Base-by-base conservation (phyloP, 805 yeast species). In the Ogataea nonfermentans region DNA sequence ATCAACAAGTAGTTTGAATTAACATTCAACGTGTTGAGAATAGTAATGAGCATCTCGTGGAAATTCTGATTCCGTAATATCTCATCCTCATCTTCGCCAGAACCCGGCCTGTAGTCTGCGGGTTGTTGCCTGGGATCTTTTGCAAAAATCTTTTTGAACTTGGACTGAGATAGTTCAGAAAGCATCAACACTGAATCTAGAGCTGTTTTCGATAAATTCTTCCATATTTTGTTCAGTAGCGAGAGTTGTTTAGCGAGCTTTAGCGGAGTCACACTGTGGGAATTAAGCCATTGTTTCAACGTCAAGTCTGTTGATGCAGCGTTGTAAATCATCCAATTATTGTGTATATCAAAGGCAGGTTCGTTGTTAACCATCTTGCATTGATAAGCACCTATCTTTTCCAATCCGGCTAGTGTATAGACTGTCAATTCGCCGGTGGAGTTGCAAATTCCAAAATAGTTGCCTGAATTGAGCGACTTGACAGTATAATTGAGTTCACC, bases 181-280 rank as follows among this genome's bases (percentile, higher is more conserved):
- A 79, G 50, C 47, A 57, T 40, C 15, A 55, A 23, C 15, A 59
- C 31, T 2, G 62, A 55, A 41, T 59, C 84, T 12, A 78, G 56
- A 0, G 84, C 79, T 2, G 73, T 65, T 40, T 68, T 66, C 2
- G 82, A 74, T 10, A 79, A 49, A 11, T 68, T 63, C 9, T 73
- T 68, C 37, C 78, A 53, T 1, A 79, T 68, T 35, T 75, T 66
- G 32, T 69, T 68, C 24, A 74, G 60, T 26, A 77, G 57, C 2
- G 77, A 75, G 3, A 71, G 70, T 3, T 68, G 65, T 10, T 65
- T 67, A 3, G 78, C 73, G 25, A 77, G 52, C 44, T 65, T 65
- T 14, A 76, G 67, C 0, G 76, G 72, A 0, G 79, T 71, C 42
- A 66, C 64, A 33, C 49, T 42, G 19, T 51, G 51, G 1, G 29